phyloP scores from a whole-genome alignment of 768 basidiomycete genomes.

The Tremella fuciformis region DNA sequence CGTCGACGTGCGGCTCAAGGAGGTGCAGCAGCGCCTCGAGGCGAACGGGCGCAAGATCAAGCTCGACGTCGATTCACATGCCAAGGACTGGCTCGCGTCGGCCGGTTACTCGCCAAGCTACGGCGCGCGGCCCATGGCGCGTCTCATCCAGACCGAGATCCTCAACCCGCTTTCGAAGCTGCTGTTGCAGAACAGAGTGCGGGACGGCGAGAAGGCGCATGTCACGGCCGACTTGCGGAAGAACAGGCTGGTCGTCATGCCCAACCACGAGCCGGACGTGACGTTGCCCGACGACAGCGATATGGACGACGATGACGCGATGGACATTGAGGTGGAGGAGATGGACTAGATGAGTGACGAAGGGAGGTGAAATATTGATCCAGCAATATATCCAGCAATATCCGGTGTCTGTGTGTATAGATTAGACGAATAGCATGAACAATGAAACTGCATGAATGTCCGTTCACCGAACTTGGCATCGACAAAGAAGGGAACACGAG shows the following conservation, averaged over 20 bases:
- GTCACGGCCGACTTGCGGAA: conserved; percentile 76
- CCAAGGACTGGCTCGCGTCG: conserved; percentile 58
- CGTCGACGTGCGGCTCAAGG: conserved; percentile 80
- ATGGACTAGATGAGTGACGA: conserved; percentile 56
- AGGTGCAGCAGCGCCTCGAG: conserved; percentile 75
- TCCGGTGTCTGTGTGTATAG: no score
- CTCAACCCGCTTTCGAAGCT: conserved; percentile 84
- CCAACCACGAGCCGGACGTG: conserved; percentile 66
- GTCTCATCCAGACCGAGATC: conserved; percentile 86
- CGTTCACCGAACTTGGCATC: no score
- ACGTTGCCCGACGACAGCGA: conserved; percentile 34
- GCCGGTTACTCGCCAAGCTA: conserved; percentile 60
- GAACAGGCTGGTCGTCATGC: conserved; percentile 72
- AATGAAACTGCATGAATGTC: no score
- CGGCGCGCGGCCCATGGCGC: conserved; percentile 87
- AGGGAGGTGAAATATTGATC: no score
- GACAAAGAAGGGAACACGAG: no score
- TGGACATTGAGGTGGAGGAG: conserved; percentile 67
- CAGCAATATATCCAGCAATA: no score
- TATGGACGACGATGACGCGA: conserved; percentile 55
- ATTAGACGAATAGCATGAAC: no score
- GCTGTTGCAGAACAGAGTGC: conserved; percentile 75
- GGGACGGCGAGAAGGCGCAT: conserved; percentile 72
- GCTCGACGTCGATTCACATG: conserved; percentile 70
- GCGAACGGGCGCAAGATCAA: conserved; percentile 70